Evolutionary conservation across 2,329 filamentous ascomycete genomes (phyloP).

Genomic region (Clonostachys solani): DNA sequence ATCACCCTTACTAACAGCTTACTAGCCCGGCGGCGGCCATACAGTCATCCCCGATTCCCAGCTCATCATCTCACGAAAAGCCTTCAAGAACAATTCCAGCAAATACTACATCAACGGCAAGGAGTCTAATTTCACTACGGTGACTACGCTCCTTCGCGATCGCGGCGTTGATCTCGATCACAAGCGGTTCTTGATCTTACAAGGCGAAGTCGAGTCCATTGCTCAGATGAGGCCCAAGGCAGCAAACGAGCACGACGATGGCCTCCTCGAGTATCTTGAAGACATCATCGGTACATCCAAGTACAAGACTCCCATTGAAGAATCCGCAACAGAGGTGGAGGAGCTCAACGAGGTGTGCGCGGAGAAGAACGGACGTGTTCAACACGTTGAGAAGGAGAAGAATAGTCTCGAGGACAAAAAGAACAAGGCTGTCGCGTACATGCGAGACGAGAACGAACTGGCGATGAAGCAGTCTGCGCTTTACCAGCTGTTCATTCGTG

Average conservation of each 20-base stretch:
- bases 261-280: constrained; percentile 91
- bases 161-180: constrained; percentile 94
- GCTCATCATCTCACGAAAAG: constrained; percentile 82
- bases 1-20: constrained; percentile 14
- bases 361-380: constrained; percentile 92
- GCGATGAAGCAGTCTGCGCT: constrained; percentile 84
- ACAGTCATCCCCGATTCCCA: constrained; percentile 80
- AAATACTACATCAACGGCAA: constrained; percentile 96
- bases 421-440: constrained; percentile 83
- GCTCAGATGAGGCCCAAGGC: constrained; percentile 99
- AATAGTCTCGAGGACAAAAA: constrained; percentile 93
- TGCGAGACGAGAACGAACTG: constrained; percentile 91
- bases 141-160: constrained; percentile 81
- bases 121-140: constrained; percentile 86
- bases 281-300: constrained; percentile 99
- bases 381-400: constrained; percentile 98
- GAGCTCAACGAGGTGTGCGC: constrained; percentile 89
- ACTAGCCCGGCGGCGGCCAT: constrained; percentile 63
- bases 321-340: constrained; percentile 86
- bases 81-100: constrained; percentile 97
- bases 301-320: constrained; percentile 96
- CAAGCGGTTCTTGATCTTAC: constrained; percentile 94
- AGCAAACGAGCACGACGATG: constrained; percentile 90
- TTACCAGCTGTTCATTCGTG: constrained; percentile 86
- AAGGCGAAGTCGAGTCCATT: constrained; percentile 97